These are phyloP conservation scores for Clitopilus hobsonii DNA, from an alignment of 768 basidiomycete species.

Conservation along the genomic window DNA sequence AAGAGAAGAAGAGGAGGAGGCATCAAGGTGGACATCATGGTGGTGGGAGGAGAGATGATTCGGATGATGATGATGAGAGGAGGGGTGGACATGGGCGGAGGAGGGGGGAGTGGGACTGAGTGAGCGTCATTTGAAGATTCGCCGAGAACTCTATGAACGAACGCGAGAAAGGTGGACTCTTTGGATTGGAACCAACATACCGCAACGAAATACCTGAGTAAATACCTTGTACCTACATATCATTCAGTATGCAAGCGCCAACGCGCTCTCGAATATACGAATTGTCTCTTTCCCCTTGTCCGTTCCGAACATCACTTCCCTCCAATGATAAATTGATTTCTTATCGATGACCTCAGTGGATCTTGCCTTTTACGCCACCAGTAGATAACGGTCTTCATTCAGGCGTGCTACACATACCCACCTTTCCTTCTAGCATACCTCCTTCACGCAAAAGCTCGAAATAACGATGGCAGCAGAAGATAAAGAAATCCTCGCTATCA, in stretches of 20 bases:
- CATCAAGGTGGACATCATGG: constrained; percentile 3
- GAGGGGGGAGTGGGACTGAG: too few relatives aligned
- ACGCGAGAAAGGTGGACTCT: background rate
- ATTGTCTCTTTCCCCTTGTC: too few relatives aligned
- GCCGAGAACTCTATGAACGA: background rate
- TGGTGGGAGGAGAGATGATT: background rate
- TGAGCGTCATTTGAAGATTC: background rate
- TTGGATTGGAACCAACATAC: background rate
- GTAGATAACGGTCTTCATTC: background rate
- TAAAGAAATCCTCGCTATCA: constrained; percentile 24
- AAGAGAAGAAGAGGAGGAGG: constrained; percentile 8
- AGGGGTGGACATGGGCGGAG: background rate
- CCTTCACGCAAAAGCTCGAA: background rate
- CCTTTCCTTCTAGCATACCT: background rate
- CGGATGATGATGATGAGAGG: background rate
- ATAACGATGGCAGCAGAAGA: background rate
- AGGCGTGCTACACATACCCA: background rate
- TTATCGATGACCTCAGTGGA: constrained; percentile 1
- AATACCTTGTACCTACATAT: background rate
- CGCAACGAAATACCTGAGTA: background rate
- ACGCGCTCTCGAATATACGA: too few relatives aligned
- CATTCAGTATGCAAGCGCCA: too few relatives aligned
- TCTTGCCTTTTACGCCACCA: background rate
- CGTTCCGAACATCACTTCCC: too few relatives aligned
- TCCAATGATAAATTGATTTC: background rate